Evolutionary conservation across 352 stramenopile species (phyloP).

Genomic region (Globisporangium nagaii): DNA sequence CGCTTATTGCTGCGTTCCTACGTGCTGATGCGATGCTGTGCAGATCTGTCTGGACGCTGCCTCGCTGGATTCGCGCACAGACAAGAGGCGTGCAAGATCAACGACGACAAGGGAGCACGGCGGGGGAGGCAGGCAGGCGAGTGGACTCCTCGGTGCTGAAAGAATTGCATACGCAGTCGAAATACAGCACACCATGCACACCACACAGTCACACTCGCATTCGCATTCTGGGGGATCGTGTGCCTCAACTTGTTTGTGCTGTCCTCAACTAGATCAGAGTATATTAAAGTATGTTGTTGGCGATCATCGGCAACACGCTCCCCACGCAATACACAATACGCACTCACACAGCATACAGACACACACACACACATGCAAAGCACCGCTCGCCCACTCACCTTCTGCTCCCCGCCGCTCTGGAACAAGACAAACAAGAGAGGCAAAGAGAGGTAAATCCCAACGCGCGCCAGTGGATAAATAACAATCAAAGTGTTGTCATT

Average conservation of each 20-base stretch:
- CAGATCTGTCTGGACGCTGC: too few species aligned
- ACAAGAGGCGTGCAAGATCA: too few species aligned
- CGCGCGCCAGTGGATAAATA: constrained; percentile 9
- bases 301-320: constrained; percentile 15
- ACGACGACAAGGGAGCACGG: too few species aligned
- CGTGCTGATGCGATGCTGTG: too few species aligned
- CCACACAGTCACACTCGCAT: neutral
- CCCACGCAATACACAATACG: neutral
- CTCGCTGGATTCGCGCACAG: too few species aligned
- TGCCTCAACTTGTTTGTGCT: constrained; percentile 19
- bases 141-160: too few species aligned
- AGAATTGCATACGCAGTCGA: neutral
- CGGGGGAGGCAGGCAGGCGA: too few species aligned
- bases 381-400: too few species aligned
- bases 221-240: constrained; percentile 3
- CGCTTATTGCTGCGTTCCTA: too few species aligned
- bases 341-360: neutral
- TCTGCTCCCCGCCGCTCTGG: neutral
- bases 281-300: constrained; percentile 27
- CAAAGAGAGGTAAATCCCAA: constrained; percentile 1
- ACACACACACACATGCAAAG: constrained; percentile 1
- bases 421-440: constrained; percentile 2
- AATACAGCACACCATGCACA: neutral
- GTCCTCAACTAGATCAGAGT: constrained; percentile 22
- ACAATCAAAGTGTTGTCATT: constrained; percentile 10